Evolutionary conservation across 2,329 filamentous ascomycete species (phyloP).

Genomic region (Calonectria fujianensis): DNA sequence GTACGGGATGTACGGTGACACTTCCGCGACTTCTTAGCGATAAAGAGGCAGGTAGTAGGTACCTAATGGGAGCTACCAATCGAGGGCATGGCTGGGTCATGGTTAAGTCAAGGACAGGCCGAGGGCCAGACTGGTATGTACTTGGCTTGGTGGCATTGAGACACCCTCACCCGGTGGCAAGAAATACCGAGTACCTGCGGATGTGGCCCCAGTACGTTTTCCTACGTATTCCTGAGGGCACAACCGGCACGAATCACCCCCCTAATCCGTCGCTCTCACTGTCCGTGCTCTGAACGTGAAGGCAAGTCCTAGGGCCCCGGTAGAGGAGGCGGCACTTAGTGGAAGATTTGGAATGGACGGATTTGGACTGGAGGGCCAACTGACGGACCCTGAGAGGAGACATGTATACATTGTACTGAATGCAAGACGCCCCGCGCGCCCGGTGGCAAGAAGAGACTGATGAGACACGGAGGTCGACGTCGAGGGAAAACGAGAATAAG

Average conservation of each 20-base stretch:
- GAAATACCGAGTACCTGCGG: background rate
- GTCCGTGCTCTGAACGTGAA: constrained; percentile 23
- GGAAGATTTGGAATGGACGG: background rate
- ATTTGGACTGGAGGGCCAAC: constrained; percentile 29
- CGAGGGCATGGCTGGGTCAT: background rate
- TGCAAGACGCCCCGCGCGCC: background rate
- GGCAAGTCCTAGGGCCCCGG: constrained; percentile 2
- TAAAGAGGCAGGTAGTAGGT: background rate
- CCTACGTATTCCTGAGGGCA: too few relatives aligned
- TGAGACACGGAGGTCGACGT: constrained; percentile 26
- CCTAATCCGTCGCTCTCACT: background rate
- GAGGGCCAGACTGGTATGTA: background rate
- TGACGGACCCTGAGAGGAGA: background rate
- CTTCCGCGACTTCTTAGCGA: constrained; percentile 12
- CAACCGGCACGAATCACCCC: constrained; percentile 10
- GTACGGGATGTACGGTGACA: constrained; percentile 36
- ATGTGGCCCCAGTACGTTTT: constrained; percentile 5
- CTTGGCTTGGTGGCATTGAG: background rate
- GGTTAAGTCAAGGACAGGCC: background rate
- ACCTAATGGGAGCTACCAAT: constrained; percentile 5
- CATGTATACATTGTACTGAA: background rate
- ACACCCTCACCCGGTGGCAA: background rate
- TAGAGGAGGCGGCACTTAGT: constrained; percentile 5
- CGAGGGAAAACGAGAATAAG: constrained; percentile 7
- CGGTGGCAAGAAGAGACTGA: constrained; percentile 23